Conservation (phyloP, 2,329 filamentous ascomycete species). For the Akanthomyces dipterigenus region DNA sequence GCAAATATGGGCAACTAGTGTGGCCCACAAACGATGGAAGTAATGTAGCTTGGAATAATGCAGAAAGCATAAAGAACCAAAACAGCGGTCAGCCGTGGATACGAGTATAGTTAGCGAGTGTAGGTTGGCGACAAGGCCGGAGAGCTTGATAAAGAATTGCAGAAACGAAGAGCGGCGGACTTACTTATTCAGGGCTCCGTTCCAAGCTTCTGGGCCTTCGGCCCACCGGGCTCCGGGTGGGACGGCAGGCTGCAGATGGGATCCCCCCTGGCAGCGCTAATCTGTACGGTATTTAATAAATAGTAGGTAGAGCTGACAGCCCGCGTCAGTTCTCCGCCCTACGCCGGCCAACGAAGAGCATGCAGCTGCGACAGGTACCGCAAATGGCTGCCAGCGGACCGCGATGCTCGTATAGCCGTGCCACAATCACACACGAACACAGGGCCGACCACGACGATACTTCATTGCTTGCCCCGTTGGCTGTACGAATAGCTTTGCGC, state of each 20-base stretch:
- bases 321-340: too few species aligned
- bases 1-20: neutral
- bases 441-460: neutral
- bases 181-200: neutral
- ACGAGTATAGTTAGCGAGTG: neutral
- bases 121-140: neutral
- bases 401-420: neutral
- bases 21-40: neutral
- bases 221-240: constrained; percentile 7
- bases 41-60: neutral
- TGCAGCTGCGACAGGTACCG: neutral
- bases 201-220: neutral
- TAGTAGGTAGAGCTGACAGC: neutral
- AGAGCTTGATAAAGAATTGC: neutral
- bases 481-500: neutral
- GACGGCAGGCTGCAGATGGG: neutral
- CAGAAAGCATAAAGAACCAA: neutral
- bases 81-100: neutral
- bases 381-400: neutral
- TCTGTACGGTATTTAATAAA: too few species aligned
- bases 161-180: neutral
- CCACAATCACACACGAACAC: too few species aligned
- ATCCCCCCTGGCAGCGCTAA: neutral
- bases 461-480: neutral
- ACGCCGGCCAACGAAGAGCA: too few species aligned